Base-by-base conservation (phyloP, 805 yeast genomes). In the Zygosaccharomyces bailii region DNA sequence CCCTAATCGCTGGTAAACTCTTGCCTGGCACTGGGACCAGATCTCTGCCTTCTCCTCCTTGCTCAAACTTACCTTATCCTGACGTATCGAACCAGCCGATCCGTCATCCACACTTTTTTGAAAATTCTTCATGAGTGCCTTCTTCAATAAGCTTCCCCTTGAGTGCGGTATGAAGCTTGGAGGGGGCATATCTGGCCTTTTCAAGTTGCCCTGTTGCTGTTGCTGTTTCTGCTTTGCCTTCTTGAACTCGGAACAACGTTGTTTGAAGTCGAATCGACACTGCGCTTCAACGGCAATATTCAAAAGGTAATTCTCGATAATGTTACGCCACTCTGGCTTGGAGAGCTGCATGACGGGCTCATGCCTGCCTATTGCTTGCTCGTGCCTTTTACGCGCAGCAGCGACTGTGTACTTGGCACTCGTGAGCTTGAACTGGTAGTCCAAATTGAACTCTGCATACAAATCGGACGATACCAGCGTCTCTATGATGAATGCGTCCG, bases 251-350 rank as follows among this genome's bases (percentile, higher is more conserved):
- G 71, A 63, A 50, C 84, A 74, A 34, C 69, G 67, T 39, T 67
- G 67, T 54, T 78, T 78, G 58, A 79, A 84, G 55, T 84, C 88
- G 27, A 68, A 66, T 16, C 87, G 72, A 53, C 88, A 81, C 59
- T 84, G 88, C 11, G 82, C 79, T 53, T 82, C 88, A 38, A 83
- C 83, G 3, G 79, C 86, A 23, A 82, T 67, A 56, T 79, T 80
- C 29, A 82, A 61, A 29, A 81, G 54, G 55, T 76, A 84, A 62
- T 82, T 84, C 51, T 84, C 91, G 46, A 84, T 80, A 20, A 84
- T 74, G 55, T 82, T 80, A 52, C 90, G 69, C 87, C 89, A 83
- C 59, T 84, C 86, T 19, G 78, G 76, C 50, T 74, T 71, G 4
- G 75, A 66, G n/a, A 76, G 56, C 14, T 56, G 54, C 65, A 69